Percentiles rank a stretch among this genome's conserved stretches.
These are phyloP conservation scores for Rhodotorula sp. DNA, from an alignment of 1,284 basidiomycete genomes.

Conservation along the genomic window DNA sequence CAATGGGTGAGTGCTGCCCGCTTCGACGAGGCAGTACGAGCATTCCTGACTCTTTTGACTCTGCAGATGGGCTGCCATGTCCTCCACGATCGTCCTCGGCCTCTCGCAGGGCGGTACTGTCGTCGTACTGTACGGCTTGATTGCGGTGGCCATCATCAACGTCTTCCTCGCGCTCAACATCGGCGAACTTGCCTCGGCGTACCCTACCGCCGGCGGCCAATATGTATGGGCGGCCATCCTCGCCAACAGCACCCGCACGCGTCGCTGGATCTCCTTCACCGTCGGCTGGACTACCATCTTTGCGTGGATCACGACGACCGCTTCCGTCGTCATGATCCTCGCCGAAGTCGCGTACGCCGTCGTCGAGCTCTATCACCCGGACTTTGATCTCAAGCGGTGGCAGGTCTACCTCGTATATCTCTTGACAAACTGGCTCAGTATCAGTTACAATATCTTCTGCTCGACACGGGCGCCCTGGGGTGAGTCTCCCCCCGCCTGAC, in stretches of 20 bases:
- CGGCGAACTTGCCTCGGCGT: constrained; percentile 1
- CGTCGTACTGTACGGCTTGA: constrained; percentile 6
- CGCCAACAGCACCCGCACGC: constrained; percentile 11
- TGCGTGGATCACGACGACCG: constrained; percentile 37
- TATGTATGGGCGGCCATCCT: constrained; percentile 32
- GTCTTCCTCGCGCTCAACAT: constrained; percentile 1
- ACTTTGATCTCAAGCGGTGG: constrained; percentile 37
- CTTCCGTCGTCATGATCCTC: constrained; percentile 36
- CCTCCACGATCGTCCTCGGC: constrained; percentile 1
- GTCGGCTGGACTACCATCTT: constrained; percentile 33
- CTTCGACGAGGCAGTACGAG: no score
- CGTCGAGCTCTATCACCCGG: constrained; percentile 25
- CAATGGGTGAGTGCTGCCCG: background rate
- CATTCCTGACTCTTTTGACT: background rate
- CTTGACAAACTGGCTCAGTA: constrained; percentile 27
- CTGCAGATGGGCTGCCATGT: background rate
- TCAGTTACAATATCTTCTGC: constrained; percentile 33
- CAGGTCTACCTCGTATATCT: constrained; percentile 37
- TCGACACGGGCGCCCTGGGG: background rate
- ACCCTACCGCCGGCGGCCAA: constrained; percentile 11
- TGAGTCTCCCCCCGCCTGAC: background rate
- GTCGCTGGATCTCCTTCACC: constrained; percentile 31
- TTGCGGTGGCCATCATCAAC: constrained; percentile 8
- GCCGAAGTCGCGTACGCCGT: constrained; percentile 34
- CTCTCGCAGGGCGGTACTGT: constrained; percentile 7